phyloP scores from a whole-genome alignment of 208 protist genomes.

The Jaenimonas drosophilae region DNA sequence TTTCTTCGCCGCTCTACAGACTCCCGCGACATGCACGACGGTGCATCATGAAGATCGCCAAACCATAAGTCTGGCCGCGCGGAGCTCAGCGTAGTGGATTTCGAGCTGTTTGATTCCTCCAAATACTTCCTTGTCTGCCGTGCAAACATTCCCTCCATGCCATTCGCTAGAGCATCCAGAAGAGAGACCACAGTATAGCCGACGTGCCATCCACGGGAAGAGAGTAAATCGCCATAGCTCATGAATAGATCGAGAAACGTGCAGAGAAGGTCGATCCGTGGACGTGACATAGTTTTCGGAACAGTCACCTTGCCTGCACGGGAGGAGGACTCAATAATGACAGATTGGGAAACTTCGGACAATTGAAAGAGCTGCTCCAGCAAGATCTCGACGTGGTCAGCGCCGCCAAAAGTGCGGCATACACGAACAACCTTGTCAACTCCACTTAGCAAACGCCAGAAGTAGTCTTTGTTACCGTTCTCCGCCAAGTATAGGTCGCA shows the following conservation, averaged over 20 bases:
- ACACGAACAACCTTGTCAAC: slow-evolving; percentile 58
- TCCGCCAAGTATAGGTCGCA: slow-evolving; percentile 37
- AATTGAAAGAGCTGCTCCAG: slow-evolving; percentile 55
- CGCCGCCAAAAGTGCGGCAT: slow-evolving; percentile 66
- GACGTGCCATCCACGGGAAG: slow-evolving; percentile 42
- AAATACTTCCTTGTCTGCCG: slow-evolving; percentile 18
- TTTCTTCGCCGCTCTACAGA: slow-evolving; percentile 23
- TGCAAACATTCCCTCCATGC: slow-evolving; percentile 62
- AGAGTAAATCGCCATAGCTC: slow-evolving; percentile 46
- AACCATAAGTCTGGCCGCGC: slow-evolving; percentile 53
- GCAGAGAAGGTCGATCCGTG: slow-evolving; percentile 49
- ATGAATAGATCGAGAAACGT: slow-evolving; percentile 62
- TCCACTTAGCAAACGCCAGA: slow-evolving; percentile 34
- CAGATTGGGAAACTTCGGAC: slow-evolving; percentile 35
- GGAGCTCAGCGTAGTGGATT: not conserved
- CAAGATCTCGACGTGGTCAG: slow-evolving; percentile 49
- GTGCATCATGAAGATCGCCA: slow-evolving; percentile 44
- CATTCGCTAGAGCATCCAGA: slow-evolving; percentile 68
- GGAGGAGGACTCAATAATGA: slow-evolving; percentile 9
- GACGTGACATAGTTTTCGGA: slow-evolving; percentile 21
- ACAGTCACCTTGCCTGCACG: slow-evolving; percentile 22
- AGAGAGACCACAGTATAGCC: slow-evolving; percentile 67
- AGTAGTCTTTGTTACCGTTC: slow-evolving; percentile 32
- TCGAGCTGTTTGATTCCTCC: not conserved
- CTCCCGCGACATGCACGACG: slow-evolving; percentile 19